Evolutionary conservation across 805 yeast species (phyloP).

Genomic region (Barnettozyma sp.): DNA sequence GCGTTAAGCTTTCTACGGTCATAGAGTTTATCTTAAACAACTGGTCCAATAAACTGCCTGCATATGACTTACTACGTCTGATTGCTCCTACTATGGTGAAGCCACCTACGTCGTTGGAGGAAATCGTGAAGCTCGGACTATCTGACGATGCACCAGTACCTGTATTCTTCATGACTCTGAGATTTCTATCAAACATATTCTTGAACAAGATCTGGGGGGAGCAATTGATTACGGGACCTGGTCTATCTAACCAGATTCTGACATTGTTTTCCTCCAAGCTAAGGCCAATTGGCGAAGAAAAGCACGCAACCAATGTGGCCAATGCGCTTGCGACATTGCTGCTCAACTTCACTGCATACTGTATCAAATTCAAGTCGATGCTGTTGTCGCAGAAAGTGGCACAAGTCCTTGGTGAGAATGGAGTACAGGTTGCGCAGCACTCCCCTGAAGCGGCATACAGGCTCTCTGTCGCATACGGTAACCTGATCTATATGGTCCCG

Average conservation of each 20-base stretch:
- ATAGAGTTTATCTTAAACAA: slow-evolving; percentile 34
- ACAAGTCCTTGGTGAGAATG: slow-evolving; percentile 25
- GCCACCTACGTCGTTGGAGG: slow-evolving; percentile 35
- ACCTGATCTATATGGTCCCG: slow-evolving; percentile 35
- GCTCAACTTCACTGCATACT: slow-evolving; percentile 40
- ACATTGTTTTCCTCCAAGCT: slow-evolving; percentile 16
- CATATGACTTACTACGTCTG: slow-evolving; percentile 54
- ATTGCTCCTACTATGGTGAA: slow-evolving; percentile 35
- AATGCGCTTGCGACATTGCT: slow-evolving; percentile 44
- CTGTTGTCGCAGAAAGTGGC: slow-evolving; percentile 28
- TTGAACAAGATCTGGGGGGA: slow-evolving; percentile 41
- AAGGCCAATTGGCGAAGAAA: slow-evolving; percentile 8
- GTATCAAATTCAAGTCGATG: slow-evolving; percentile 25
- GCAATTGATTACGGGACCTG: slow-evolving; percentile 35
- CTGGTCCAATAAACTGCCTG: slow-evolving; percentile 51
- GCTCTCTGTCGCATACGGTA: slow-evolving; percentile 55
- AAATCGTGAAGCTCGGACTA: slow-evolving; percentile 37
- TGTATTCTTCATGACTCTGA: slow-evolving; percentile 44
- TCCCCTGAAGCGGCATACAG: slow-evolving; percentile 68
- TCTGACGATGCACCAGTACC: slow-evolving; percentile 22
- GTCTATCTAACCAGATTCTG: slow-evolving; percentile 32
- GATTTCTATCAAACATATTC: slow-evolving; percentile 52
- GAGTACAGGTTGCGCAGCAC: slow-evolving; percentile 25
- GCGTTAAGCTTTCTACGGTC: slow-evolving; percentile 27
- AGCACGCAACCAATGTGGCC: slow-evolving; percentile 25